Evolutionary conservation across 768 basidiomycete genomes (phyloP).

Genomic region (Pisolithus albus): DNA sequence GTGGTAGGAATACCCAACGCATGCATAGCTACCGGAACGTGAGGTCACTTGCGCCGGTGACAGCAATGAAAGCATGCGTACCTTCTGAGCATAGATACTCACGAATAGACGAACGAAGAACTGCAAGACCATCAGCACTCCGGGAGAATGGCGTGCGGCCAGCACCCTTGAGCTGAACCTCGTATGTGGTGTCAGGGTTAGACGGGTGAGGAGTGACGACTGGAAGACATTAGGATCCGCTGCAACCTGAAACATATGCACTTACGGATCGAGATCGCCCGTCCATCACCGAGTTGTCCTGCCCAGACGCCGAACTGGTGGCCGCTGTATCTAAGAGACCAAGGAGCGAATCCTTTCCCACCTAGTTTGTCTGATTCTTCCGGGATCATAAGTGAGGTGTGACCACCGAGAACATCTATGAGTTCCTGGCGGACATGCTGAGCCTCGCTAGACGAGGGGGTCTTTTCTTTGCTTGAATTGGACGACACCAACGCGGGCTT

Average conservation of each 20-base stretch:
- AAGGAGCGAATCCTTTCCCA: constrained; percentile 44
- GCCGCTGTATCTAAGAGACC: constrained; percentile 87
- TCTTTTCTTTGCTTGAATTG: constrained; percentile 25
- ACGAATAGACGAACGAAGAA: constrained; percentile 88
- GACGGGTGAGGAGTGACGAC: constrained; percentile 71
- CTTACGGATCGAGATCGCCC: constrained; percentile 82
- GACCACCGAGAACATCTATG: constrained; percentile 58
- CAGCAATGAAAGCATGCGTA: background rate
- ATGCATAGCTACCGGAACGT: constrained; percentile 51
- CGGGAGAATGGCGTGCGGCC: constrained; percentile 94
- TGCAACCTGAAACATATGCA: constrained; percentile 3
- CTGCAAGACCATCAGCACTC: constrained; percentile 89
- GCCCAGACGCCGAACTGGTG: constrained; percentile 90
- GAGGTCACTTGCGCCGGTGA: constrained; percentile 21
- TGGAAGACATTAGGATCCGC: constrained; percentile 23
- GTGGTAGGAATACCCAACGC: constrained; percentile 87
- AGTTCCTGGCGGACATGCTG: constrained; percentile 42
- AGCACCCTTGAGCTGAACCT: constrained; percentile 91
- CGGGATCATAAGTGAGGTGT: constrained; percentile 54
- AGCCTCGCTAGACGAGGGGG: constrained; percentile 20
- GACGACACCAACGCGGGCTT: constrained; percentile 41
- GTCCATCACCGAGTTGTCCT: constrained; percentile 92
- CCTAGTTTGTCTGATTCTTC: constrained; percentile 17
- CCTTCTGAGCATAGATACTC: constrained; percentile 95
- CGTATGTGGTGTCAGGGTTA: constrained; percentile 53